Evolutionary conservation across 2,329 filamentous ascomycete genomes (phyloP).

Genomic region (Geosmithia putterillii): DNA sequence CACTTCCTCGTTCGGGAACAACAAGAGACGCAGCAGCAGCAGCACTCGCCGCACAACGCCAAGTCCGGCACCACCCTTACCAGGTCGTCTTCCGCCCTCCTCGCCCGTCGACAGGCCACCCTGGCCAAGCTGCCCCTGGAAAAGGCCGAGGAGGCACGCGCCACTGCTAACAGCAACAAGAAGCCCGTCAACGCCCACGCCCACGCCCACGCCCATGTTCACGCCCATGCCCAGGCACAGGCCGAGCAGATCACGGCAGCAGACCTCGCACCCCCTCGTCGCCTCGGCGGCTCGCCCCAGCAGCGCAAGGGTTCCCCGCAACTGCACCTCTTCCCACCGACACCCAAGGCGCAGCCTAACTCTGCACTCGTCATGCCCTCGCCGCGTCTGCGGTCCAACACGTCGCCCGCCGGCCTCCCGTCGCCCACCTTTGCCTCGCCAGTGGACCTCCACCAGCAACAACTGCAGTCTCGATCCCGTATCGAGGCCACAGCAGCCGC

Average conservation of each 20-base stretch:
- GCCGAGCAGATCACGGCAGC: constrained; percentile 21
- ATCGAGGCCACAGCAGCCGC: too few relatives aligned
- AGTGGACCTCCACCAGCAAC: neutral
- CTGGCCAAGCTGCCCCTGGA: constrained; percentile 32
- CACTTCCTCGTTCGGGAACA: neutral
- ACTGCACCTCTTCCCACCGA: constrained; percentile 31
- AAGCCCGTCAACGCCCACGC: neutral
- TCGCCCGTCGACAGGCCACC: constrained; percentile 46
- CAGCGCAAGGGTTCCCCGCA: constrained; percentile 28
- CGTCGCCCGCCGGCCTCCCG: constrained; percentile 34
- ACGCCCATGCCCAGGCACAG: neutral
- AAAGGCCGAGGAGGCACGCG: neutral
- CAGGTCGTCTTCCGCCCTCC: constrained; percentile 20
- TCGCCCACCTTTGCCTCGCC: constrained; percentile 21
- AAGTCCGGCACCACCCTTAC: neutral
- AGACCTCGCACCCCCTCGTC: constrained; percentile 18
- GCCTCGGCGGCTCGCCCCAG: constrained; percentile 32
- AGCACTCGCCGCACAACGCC: neutral
- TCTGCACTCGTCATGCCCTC: constrained; percentile 12
- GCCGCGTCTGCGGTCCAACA: constrained; percentile 37
- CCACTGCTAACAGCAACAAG: constrained; percentile 30
- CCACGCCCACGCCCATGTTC: neutral
- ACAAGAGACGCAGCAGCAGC: neutral
- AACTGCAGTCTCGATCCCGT: neutral
- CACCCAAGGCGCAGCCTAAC: constrained; percentile 12